Base-by-base conservation (phyloP, 1,284 basidiomycete species). In the Porodaedalea pini region DNA sequence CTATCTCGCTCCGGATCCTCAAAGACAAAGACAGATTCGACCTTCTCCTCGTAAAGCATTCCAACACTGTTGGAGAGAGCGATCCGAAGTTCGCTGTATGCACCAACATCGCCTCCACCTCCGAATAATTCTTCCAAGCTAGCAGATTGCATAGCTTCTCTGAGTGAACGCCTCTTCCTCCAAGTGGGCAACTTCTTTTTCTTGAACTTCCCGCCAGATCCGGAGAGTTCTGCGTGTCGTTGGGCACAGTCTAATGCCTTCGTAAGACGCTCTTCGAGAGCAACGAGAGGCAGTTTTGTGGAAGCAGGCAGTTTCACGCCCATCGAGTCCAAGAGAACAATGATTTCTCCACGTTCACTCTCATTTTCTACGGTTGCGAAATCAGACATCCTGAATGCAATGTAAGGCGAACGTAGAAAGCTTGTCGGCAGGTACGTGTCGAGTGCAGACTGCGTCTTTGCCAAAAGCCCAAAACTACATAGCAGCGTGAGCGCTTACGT, bases 181-280 rank as follows among this genome's bases (percentile, higher is more conserved):
- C 39, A 47, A 45, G 53, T 29, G 3, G 40, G 7, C 29, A 39
- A 32, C 2, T 19, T 54, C 32, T 47, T 32, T 13, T 47, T n/a
- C 29, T 44, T 54, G 11, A 29, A 29, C n/a, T 29, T 25, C 8
- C n/a, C 32, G 23, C 47, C 19, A 13, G 13, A 13, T 2, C 36
- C 21, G 19, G 27, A 13, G 41, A 54, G 32, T 6, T 41, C 40
- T 21, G 40, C 13, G 17, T 41, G 53, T 17, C 23, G 53, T 36
- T 31, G 41, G 40, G 53, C 40, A 36, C 31, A 34, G 17, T 56
- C 55, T 4, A 56, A 19, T n/a, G 55, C 45, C 43, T 41, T 49
- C 15, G 32, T 39, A 4, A 56, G 55, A n/a, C 39, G 45, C 15
- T 51, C 21, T n/a, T 56, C 19, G 17, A 56, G 55, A 2, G 23